phyloP scores from a whole-genome alignment of 2,329 filamentous ascomycete species.

The Cercospora beticola region DNA sequence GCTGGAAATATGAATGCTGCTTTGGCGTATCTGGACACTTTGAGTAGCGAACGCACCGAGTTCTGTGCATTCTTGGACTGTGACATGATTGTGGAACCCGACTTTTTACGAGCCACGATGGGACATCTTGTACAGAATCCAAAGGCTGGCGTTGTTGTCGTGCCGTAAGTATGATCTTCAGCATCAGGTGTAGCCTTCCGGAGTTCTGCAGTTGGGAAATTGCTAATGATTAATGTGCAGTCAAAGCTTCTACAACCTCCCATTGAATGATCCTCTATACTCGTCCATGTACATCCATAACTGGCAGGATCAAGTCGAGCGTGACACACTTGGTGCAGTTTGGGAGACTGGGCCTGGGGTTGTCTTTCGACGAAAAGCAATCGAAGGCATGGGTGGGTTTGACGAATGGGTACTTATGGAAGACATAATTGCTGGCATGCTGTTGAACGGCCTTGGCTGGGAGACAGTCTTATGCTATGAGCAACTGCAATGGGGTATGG shows the following conservation, averaged over 20 bases:
- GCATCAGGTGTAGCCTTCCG: too few species aligned
- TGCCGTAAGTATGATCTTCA: neutral
- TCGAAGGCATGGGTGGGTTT: conserved; percentile 13
- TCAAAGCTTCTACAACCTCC: conserved; percentile 21
- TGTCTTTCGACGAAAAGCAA: conserved; percentile 10
- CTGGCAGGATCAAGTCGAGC: conserved; percentile 4
- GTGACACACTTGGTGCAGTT: conserved; percentile 7
- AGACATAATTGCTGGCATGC: conserved; percentile 15
- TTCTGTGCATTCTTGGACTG: conserved; percentile 64
- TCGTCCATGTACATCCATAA: conserved; percentile 10
- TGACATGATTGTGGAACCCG: conserved; percentile 65
- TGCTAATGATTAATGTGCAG: too few species aligned
- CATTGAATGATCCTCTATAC: conserved; percentile 16
- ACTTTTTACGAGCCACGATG: conserved; percentile 60
- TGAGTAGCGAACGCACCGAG: conserved; percentile 24
- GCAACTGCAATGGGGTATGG: conserved; percentile 14
- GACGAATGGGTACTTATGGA: conserved; percentile 10
- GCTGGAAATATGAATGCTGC: conserved; percentile 65
- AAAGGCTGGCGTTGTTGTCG: neutral
- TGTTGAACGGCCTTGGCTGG: conserved; percentile 14
- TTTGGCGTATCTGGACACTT: conserved; percentile 10
- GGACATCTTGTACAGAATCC: conserved; percentile 50
- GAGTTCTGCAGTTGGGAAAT: too few species aligned
- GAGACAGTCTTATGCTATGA: conserved; percentile 9
- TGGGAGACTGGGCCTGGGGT: conserved; percentile 13